These are phyloP conservation scores for Solanum clarkiae DNA, from an alignment of 257 asterid species.

Conservation along the genomic window DNA sequence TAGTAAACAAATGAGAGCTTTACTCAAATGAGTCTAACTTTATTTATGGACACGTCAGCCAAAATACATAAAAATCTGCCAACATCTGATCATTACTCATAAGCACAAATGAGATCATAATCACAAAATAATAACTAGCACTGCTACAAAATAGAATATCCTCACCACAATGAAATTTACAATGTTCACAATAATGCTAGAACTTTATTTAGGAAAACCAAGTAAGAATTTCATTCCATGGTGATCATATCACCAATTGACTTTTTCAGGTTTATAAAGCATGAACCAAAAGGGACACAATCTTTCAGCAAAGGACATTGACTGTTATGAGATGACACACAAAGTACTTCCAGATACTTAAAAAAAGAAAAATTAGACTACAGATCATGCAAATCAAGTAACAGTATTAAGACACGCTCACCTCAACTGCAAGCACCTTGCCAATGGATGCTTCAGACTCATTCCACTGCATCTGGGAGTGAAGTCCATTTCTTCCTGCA, in stretches of 20 bases:
- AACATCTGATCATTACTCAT: background rate
- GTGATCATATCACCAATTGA: background rate
- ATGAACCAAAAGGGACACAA: background rate
- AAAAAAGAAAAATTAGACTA: background rate
- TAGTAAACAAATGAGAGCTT: background rate
- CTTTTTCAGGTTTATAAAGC: background rate
- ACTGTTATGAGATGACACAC: background rate
- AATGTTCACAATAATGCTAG: background rate
- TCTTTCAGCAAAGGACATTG: background rate
- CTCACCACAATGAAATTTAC: background rate
- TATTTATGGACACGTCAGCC: background rate
- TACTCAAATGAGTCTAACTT: background rate
- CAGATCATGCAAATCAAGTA: background rate
- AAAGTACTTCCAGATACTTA: background rate
- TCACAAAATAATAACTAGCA: background rate
- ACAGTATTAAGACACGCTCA: constrained; percentile 10
- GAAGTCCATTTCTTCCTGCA: constrained; percentile 76
- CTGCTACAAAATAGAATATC: background rate
- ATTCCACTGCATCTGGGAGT: constrained; percentile 93
- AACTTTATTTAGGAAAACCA: background rate
- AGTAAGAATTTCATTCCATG: background rate
- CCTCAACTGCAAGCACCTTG: constrained; percentile 93
- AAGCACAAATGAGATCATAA: background rate
- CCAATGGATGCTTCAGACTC: constrained; percentile 98
- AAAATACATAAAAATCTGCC: background rate